Base-by-base conservation (phyloP, 164 flowering plant species). In the Berberis vulgaris region DNA sequence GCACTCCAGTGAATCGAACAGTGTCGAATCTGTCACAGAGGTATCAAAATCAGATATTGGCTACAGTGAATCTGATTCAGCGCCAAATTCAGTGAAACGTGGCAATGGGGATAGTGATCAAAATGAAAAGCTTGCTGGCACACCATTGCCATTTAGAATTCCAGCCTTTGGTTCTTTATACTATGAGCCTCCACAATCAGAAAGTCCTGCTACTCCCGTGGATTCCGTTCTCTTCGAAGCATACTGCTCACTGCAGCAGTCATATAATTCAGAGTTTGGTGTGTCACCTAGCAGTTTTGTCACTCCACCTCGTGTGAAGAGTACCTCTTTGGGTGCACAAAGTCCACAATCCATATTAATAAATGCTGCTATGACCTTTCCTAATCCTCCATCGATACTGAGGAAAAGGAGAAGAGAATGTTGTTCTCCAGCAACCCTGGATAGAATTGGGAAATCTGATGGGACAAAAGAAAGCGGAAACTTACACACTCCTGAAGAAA, bases 311-410 rank as follows among this genome's bases (percentile, higher is more conserved):
- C 72, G 76, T 67, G 73, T 54, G 66, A 85, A 78, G 73, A 59
- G 72, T 69, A 57, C 71, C 63, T 60, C 66, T 67, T 64, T 72
- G 42, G 67, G 66, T 59, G 53, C 62, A 41, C 80, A 61, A 56
- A 84, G 81, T 68, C 89, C 87, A 9, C 94, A 85, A 70, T 85
- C 88, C 53, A 78, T 91, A 52, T 69, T 95, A 69, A 84, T 70
- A 76, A 76, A 74, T 62, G 99, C 99, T 63, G 97, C 99, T 11
- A 78, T 59, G 77, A 91, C 77, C 62, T 95, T 84, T 64, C 85
- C 87, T 3, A 84, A 83, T 66, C 87, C 94, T 65, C 99, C 99
- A 69, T 87, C 97, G 57, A 95, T 95, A 61, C 67, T 89, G 40
- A 72, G 96, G 54, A 95, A 85, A 73, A 83, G 97, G 76, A 85